Evolutionary conservation across 495 filamentous ascomycete species (phyloP), one percentile per base, ranked within the genome.

Genomic region (Penicillium canariense): DNA sequence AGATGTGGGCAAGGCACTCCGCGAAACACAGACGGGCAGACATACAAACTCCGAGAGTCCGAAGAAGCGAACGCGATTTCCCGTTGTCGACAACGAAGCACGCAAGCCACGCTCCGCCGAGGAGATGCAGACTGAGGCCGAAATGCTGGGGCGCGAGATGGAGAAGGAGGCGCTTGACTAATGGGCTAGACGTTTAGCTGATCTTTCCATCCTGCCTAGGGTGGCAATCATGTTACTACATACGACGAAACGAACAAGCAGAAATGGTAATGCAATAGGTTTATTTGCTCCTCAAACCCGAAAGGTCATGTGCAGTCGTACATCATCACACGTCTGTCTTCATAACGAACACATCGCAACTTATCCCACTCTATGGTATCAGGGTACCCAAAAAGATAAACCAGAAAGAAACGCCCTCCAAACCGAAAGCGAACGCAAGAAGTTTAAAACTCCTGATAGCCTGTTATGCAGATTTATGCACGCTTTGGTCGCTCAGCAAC

Each of bases 61-160:
- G 23, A 42, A 56, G 59, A 67, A 45, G 22, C 74, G 73, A 54
- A 67, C 68, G 38, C 69, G 68, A 47, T 84, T 86, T 57, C 81
- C 81, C 10, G 73, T 64, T 39, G 77, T 82, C 15, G 88, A 91
- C 68, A 84, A 96, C 65, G 78, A 79, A 43, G 78, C 79, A 54
- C 80, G 94, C 64, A 77, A 73, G 72, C 77, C 89, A 45, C 82
- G 92, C 69, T 74, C 73, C 25, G 76, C 81, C 69, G 82, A 82
- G 61, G 88, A 91, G 66, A 97, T 98, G 94, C 72, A 75, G 54
- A 74, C 70, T 11, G 93, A 98, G 77, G 94, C 91, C 3, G 59
- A 68, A 28, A 58, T 60, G 48, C 31, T 68, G 49, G 54, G 53
- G 20, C 26, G 38, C 11, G 85, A 88, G 44, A 76, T 68, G 61